Base-by-base conservation (phyloP, 352 stramenopile genomes). In the Elongisporangium anandrum region DNA sequence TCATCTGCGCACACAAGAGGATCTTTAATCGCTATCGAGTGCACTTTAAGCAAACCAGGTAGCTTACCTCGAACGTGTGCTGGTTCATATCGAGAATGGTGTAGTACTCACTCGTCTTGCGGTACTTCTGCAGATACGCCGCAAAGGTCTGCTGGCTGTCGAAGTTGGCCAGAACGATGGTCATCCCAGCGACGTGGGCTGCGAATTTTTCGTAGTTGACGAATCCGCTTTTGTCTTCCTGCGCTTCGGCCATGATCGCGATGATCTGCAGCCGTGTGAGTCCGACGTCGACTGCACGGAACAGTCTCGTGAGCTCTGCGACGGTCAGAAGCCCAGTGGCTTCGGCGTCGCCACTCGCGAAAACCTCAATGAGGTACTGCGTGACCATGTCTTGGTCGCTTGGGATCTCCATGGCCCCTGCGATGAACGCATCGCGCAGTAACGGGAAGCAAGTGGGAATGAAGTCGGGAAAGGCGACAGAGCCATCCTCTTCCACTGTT, bases 251-350 rank as follows among this genome's bases (percentile, higher is more conserved):
- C 64, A 92, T 78, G 12, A 84, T 73, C 8, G 73, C 70, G 58
- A 82, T 79, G 65, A 88, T 90, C 68, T 92, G 82, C 21, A 94
- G 72, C 9, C 81, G 69, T 15, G 85, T 92, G 63, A 94, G 81
- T 0, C 85, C 82, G 7, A 94, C 60, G 52, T 91, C 85, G 0
- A 82, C 79, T 1, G 70, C 69, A 39, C 77, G 71, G 22, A 92
- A 75, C 2, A 88, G 68, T 26, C 72, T 73, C 49, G 76, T 66
- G 51, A 92, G 71, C 52, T 92, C 85, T 9, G 65, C 67, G 19
- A 87, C 74, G 2, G 81, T 77, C 26, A 92, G 70, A 34, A 90
- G 38, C 0, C 82, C 85, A 7, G 84, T 87, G 21, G 59, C 69
- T 19, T 94, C 81, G 2, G 63, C 56, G 54, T 94, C 85, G 26